These are phyloP conservation scores for Fusarium annulatum DNA, from an alignment of 2,329 filamentous ascomycete species.

Conservation along the genomic window DNA sequence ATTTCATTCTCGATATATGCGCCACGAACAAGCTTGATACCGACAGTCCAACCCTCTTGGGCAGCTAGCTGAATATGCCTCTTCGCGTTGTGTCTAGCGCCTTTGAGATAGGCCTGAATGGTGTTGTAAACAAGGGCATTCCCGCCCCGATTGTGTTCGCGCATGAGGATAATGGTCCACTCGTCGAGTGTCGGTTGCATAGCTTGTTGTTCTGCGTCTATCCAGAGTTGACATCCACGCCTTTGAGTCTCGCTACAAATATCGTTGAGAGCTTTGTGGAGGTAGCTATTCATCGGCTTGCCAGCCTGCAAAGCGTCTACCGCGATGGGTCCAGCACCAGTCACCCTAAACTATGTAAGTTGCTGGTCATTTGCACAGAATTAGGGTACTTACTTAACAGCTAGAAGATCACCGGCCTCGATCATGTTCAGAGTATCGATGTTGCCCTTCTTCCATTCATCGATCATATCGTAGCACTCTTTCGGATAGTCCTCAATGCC, in stretches of 20 bases:
- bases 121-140: conserved; percentile 57
- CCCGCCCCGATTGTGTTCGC: conserved; percentile 51
- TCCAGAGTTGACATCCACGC: conserved; percentile 54
- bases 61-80: conserved; percentile 59
- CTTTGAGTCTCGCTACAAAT: conserved; percentile 51
- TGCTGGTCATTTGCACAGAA: accelerated
- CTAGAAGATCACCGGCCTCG: conserved; percentile 64
- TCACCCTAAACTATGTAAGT: conserved; percentile 47
- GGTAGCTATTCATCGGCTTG: conserved; percentile 50
- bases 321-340: conserved; percentile 55
- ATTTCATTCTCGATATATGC: conserved; percentile 65
- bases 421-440: conserved; percentile 64
- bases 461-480: conserved; percentile 42
- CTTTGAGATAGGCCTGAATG: conserved; percentile 67
- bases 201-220: conserved; percentile 59
- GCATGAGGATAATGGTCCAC: conserved; percentile 50
- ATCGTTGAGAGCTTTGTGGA: conserved; percentile 54
- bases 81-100: conserved; percentile 54
- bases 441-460: conserved; percentile 64
- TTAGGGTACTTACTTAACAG: conserved; percentile 61
- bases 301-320: conserved; percentile 51
- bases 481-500: conserved; percentile 15
- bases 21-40: conserved; percentile 66
- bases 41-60: conserved; percentile 62
- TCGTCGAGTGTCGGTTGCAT: conserved; percentile 53